Percentiles rank a stretch among this genome's conserved stretches.
phyloP scores from a whole-genome alignment of 352 stramenopile species.

The Phytophthora nicotianae region DNA sequence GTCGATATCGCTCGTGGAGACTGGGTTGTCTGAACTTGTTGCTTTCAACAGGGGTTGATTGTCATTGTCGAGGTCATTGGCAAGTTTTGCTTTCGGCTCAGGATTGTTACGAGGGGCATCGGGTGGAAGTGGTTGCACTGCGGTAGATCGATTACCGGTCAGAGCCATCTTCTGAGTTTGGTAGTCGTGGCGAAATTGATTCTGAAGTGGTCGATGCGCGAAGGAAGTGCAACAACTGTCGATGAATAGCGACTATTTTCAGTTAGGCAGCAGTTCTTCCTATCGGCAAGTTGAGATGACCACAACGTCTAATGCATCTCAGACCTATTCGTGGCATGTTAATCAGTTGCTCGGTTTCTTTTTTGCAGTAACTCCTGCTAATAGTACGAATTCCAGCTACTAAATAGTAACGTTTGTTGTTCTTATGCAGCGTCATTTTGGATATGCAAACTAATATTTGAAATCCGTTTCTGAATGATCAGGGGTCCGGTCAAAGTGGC shows the following conservation, averaged over 20 bases:
- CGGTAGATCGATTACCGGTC: slow-evolving; percentile 9
- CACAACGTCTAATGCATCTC: neutral
- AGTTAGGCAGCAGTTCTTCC: slow-evolving; percentile 13
- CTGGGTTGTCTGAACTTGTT: slow-evolving; percentile 9
- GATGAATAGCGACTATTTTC: slow-evolving; percentile 23
- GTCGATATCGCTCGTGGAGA: slow-evolving; percentile 22
- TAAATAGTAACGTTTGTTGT: neutral
- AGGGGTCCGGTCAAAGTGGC: neutral
- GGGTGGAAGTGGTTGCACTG: slow-evolving; percentile 19
- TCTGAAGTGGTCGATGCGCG: slow-evolving; percentile 1
- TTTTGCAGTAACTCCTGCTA: neutral
- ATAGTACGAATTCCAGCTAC: neutral
- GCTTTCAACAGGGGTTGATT: slow-evolving; percentile 26
- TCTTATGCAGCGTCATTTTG: neutral
- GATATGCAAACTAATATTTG: no score
- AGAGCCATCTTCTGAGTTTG: slow-evolving; percentile 9
- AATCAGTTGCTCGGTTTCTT: neutral
- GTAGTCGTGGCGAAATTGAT: neutral
- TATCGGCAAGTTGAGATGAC: slow-evolving; percentile 27
- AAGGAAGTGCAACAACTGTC: slow-evolving; percentile 16
- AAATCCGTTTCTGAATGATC: neutral
- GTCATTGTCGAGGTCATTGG: slow-evolving; percentile 20
- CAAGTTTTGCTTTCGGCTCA: slow-evolving; percentile 17
- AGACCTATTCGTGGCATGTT: slow-evolving; percentile 1
- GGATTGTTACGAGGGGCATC: slow-evolving; percentile 15